Base-by-base conservation (phyloP, 805 yeast species). In the Sporopachydermia lactativora region DNA sequence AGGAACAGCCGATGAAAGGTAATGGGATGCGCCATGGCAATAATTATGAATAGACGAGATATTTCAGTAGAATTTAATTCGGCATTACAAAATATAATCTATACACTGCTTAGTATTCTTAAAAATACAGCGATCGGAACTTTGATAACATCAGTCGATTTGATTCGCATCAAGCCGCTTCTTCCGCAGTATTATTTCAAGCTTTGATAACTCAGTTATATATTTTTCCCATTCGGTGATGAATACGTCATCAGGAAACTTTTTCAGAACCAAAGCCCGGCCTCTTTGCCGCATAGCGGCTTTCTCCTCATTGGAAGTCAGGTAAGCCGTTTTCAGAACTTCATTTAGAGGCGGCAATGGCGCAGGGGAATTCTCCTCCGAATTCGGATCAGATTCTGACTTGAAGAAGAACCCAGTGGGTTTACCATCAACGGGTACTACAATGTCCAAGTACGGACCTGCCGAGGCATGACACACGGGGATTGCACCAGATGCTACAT, bases 401-500 rank as follows among this genome's bases (percentile, higher is more conserved):
- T 70, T 74, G 64, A 89, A 92, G 57, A 86, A 81, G 51, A 81
- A 80, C 0, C 97, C 97, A 0, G 84, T 68, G 43, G 72, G 71
- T 11, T 68, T 64, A 17, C 60, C 54, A 54, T 61, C 59, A n/a
- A 71, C 66, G 5, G 75, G 73, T 3, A 74, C 71, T 8, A 83
- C 92, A 44, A 92, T 92, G 58, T 92, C 99, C 42, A 77, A 62
- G 35, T 73, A 66, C 5, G 99, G 99, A 1, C 99, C 99, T 0
- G 96, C 98, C 41, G 94, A 81, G 3, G 94, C 94, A 59, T 94
- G 97, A 3, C 77, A 92, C 2, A 92, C 62, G 1, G 98, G 96
- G 14, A 92, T 73, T 18, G 81, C 68, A 0, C 96, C 97, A 41
- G 81, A 71, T 2, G 89, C 78, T 62, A 82, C 66, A 55, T 86